phyloP scores from a whole-genome alignment of 1,284 basidiomycete species.

The Boletus semigastroideus region DNA sequence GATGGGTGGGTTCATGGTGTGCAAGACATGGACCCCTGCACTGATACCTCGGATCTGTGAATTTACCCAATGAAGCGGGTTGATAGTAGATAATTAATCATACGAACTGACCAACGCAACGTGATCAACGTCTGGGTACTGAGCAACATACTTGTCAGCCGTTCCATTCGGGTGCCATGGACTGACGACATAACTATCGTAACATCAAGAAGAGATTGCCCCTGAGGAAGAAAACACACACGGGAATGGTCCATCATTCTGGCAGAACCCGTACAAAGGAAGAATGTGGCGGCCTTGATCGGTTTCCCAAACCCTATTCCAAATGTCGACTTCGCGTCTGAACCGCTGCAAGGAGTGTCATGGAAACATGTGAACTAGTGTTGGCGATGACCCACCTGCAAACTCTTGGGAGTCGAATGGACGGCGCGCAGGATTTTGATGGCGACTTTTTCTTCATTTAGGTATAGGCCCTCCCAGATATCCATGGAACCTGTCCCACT shows the following conservation, averaged over 20 bases:
- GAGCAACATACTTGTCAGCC: constrained; percentile 45
- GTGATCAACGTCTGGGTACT: constrained; percentile 40
- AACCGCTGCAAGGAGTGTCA: constrained; percentile 42
- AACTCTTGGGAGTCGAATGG: constrained; percentile 43
- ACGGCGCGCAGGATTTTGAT: constrained; percentile 55
- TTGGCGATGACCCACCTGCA: constrained; percentile 33
- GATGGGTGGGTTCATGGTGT: constrained; percentile 47
- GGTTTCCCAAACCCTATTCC: constrained; percentile 51
- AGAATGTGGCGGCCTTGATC: constrained; percentile 52
- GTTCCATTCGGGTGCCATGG: constrained; percentile 58
- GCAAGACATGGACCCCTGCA: constrained; percentile 47
- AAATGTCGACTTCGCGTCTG: constrained; percentile 52
- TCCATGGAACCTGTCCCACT: constrained; percentile 51
- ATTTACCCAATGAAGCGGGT: background rate
- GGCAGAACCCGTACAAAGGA: constrained; percentile 55
- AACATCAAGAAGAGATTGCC: background rate
- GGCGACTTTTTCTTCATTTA: constrained; percentile 51
- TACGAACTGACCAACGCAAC: constrained; percentile 36
- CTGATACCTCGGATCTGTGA: constrained; percentile 46
- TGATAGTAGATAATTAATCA: background rate
- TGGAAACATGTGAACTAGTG: background rate
- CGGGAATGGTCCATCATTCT: constrained; percentile 54
- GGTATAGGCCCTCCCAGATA: constrained; percentile 53
- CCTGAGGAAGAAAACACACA: constrained; percentile 22
- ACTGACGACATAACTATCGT: constrained; percentile 50